A percentile compares a stretch with the other conserved stretches of the same genome.
Conservation (phyloP, 202 grass and related monocot genomes). For the Panicum hallii region DNA sequence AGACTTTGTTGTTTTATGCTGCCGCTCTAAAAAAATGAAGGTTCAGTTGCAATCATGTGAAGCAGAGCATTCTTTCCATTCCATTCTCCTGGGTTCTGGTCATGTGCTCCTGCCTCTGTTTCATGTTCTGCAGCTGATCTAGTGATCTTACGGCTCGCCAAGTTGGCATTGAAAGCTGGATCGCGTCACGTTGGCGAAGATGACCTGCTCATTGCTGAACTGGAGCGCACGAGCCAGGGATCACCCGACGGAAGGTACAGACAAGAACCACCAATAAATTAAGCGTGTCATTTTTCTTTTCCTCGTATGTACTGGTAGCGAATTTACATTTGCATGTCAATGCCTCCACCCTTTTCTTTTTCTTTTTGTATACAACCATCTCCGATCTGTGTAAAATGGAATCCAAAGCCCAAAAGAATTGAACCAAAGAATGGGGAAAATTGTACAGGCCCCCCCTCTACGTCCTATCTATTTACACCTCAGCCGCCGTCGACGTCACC, state of each 20-base stretch:
- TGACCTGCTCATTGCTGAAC: slow-evolving; percentile 15
- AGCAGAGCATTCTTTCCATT: background rate
- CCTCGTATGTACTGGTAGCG: slow-evolving; percentile 44
- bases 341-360: slow-evolving; percentile 27
- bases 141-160: slow-evolving; percentile 9
- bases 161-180: background rate
- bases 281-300: slow-evolving; percentile 16
- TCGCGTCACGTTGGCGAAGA: background rate
- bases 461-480: slow-evolving; percentile 69
- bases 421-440: slow-evolving; percentile 78
- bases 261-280: slow-evolving; percentile 36
- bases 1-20: slow-evolving; percentile 3
- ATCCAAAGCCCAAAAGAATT: slow-evolving; percentile 46
- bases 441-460: slow-evolving; percentile 57
- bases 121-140: slow-evolving; percentile 10
- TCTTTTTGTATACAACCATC: slow-evolving; percentile 47
- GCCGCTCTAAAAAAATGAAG: background rate
- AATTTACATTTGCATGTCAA: slow-evolving; percentile 61
- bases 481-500: slow-evolving; percentile 13
- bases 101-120: slow-evolving; percentile 17
- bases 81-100: background rate
- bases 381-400: slow-evolving; percentile 45
- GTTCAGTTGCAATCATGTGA: slow-evolving; percentile 1
- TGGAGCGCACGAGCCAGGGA: slow-evolving; percentile 20
- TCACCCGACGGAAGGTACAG: background rate